These are phyloP conservation scores for Heliosperma pusillum DNA, from an alignment of 148 eudicot genomes.

Conservation along the genomic window DNA sequence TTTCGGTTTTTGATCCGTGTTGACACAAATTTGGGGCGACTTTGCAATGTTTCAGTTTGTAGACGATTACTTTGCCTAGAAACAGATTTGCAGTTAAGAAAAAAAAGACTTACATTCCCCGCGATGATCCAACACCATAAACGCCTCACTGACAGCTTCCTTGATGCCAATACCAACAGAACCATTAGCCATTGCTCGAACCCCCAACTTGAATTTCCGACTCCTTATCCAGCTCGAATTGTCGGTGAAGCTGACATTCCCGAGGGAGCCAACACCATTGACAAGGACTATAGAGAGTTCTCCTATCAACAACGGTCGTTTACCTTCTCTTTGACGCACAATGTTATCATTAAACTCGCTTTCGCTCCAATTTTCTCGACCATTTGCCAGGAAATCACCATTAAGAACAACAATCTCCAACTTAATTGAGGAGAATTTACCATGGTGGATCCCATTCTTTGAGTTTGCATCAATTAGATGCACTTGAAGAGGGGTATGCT, in stretches of 20 bases:
- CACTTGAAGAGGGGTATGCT: slow-evolving; percentile 38
- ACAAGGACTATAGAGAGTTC: slow-evolving; percentile 30
- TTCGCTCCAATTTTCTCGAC: slow-evolving; percentile 54
- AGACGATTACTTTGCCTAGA: neutral
- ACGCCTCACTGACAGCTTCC: slow-evolving; percentile 74
- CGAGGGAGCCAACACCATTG: slow-evolving; percentile 56
- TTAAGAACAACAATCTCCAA: slow-evolving; percentile 49
- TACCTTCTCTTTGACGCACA: slow-evolving; percentile 65
- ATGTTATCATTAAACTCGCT: slow-evolving; percentile 36
- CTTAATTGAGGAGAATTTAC: slow-evolving; percentile 47
- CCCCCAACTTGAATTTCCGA: slow-evolving; percentile 66
- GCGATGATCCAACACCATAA: slow-evolving; percentile 78
- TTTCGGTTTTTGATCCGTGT: too few species aligned
- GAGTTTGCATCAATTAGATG: slow-evolving; percentile 48
- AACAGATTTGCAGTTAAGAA: neutral
- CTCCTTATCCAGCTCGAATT: slow-evolving; percentile 89
- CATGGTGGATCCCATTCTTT: slow-evolving; percentile 31
- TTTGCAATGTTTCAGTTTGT: too few species aligned
- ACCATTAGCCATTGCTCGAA: slow-evolving; percentile 33
- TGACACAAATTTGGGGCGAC: too few species aligned
- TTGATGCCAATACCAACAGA: slow-evolving; percentile 38
- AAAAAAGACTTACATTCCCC: slow-evolving; percentile 65
- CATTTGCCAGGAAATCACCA: slow-evolving; percentile 60
- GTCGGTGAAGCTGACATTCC: slow-evolving; percentile 54
- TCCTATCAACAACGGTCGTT: slow-evolving; percentile 70